Base-by-base conservation (phyloP, 164 flowering plant species). In the Berberis vulgaris region DNA sequence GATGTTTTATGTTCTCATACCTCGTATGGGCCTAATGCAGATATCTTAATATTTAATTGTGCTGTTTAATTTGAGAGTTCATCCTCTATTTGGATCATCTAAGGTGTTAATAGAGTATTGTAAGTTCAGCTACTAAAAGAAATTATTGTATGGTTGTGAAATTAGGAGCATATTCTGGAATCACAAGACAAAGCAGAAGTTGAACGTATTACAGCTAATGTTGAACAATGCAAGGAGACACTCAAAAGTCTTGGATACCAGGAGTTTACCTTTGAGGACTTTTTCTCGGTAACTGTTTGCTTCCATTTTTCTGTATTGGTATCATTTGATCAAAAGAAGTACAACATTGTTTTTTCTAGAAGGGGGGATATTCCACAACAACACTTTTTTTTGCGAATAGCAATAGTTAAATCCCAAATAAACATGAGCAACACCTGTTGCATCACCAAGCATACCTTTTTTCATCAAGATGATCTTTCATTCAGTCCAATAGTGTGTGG, bases 191-290 rank as follows among this genome's bases (percentile, higher is more conserved):
- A 57, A 68, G 78, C 71, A 10, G 99, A 94, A 78, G 93, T 91
- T 79, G 87, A 80, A 49, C 95, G 93, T 45, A 70, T 94, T 57
- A 84, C 63, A 67, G 72, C 66, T 53, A 84, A 85, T 68, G 85
- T 94, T 64, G 96, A 91, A 70, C 69, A 82, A 59, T 88, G 99
- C 81, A 81, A 86, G 73, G 83, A 79, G 80, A 87, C 91, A 50
- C 95, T 94, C 71, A 91, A 78, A 66, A 75, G 71, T 56, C 74
- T 91, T 70, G 99, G 99, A 57, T 83, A 94, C 73, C 77, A 84
- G 12, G 97, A 91, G 43, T 94, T 94, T 63, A 94, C 99, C 4
- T 94, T 89, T 73, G 99, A 94, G 78, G 99, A 94, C 65, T 94
- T 91, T 71, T 88, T 94, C 71, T 65, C 79, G 73, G 98, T 90